Evolutionary conservation across 257 asterid genomes (phyloP).

Genomic region (Solanum arcanum): DNA sequence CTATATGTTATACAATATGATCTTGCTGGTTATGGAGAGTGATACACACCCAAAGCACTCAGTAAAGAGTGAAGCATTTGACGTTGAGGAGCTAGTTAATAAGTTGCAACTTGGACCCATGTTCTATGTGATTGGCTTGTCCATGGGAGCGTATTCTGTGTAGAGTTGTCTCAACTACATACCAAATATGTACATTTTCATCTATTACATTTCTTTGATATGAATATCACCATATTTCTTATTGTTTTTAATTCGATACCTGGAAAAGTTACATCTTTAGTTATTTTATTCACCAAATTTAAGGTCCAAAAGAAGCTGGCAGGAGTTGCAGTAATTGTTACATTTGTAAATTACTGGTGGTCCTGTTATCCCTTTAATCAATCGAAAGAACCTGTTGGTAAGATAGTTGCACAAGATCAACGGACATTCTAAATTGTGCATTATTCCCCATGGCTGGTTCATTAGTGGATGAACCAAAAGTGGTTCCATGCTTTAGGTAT

Average conservation of each 20-base stretch:
- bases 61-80: slow-evolving; percentile 67
- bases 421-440: slow-evolving; percentile 50
- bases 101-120: slow-evolving; percentile 54
- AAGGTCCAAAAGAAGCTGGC: slow-evolving; percentile 28
- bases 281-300: neutral
- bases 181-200: slow-evolving; percentile 53
- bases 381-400: slow-evolving; percentile 23
- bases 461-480: slow-evolving; percentile 88
- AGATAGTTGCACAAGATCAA: slow-evolving; percentile 24
- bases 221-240: neutral
- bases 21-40: slow-evolving; percentile 86
- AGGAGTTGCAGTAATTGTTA: slow-evolving; percentile 68
- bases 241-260: neutral
- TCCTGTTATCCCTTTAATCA: slow-evolving; percentile 39
- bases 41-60: slow-evolving; percentile 66
- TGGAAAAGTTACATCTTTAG: no score
- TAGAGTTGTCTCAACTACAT: slow-evolving; percentile 64
- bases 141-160: slow-evolving; percentile 58
- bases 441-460: slow-evolving; percentile 56
- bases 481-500: slow-evolving; percentile 51
- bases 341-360: slow-evolving; percentile 71
- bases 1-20: slow-evolving; percentile 57
- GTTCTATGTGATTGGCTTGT: slow-evolving; percentile 61
- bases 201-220: neutral
- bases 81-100: slow-evolving; percentile 77